Evolutionary conservation across 2,329 filamentous ascomycete species (phyloP), one percentile per base, ranked within the genome.

Genomic region (Colletotrichum eleusines): DNA sequence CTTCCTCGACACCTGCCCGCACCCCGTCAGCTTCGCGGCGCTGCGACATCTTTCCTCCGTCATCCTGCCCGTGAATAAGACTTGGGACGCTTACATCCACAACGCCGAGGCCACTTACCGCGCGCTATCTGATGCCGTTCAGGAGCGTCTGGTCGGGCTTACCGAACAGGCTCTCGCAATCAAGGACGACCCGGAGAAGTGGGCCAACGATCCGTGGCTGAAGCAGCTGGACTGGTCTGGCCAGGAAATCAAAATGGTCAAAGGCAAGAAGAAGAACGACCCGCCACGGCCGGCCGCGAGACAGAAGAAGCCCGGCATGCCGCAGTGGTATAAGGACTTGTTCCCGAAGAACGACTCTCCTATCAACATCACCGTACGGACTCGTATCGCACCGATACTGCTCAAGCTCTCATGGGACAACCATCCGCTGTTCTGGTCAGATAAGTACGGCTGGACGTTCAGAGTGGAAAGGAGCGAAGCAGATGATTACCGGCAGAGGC

Each of bases 21-120:
- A 99, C 80, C 96, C 96, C 0, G 96, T 99, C 76, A 98, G 95
- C 81, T 99, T 99, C 77, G 95, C 94, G 2, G 96, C 96, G 2
- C 85, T 99, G 23, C 89, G 96, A 20, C 96, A 98, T 79, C 86
- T 99, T n/a, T 94, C 95, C 0, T 92, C 95, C 0, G 94, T 97
- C 73, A 97, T 98, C 58, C 84, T 99, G 9, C 96, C 96, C 0
- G 92, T 98, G 54, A 90, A 98, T 79, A 89, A 92, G 76, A 91
- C 92, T 0, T 99, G 97, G 97, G 89, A 95, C 71, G 84, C 89
- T 1, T 99, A 99, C 77, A 86, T 98, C 54, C 83, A 87, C 14
- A 95, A 92, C 69, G 92, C 96, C 0, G 96, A 99, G 78, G 90
- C 89, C 0, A 97, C 91, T 0, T 99, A 98, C 77, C 88, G 92